A percentile compares a stretch with the other conserved stretches of the same genome.
Conservation (phyloP, 306 rosid species). For the Cucumis sativus region Cucumber_9930_V3 NC_026658.2:5254001-5254500, state of each 20-base stretch:
- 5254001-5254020: neutral
- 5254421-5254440: conserved; percentile 73
- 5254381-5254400: conserved; percentile 67
- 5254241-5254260: conserved; percentile 24
- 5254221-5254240: conserved; percentile 85
- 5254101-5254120: conserved; percentile 88
- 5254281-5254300: neutral
- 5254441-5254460: neutral
- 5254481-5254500: neutral
- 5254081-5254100: conserved; percentile 20
- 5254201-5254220: conserved; percentile 88
- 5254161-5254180: conserved; percentile 97
- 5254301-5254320: conserved; percentile 3
- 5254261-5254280: conserved; percentile 1
- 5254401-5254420: conserved; percentile 93
- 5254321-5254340: conserved; percentile 5
- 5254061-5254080: neutral
- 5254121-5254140: conserved; percentile 88
- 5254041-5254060: conserved; percentile 7
- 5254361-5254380: conserved; percentile 74
- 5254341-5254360: conserved; percentile 77
- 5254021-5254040: neutral
- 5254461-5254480: neutral
- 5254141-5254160: conserved; percentile 76
- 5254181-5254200: conserved; percentile 89